These are phyloP conservation scores for Blastomyces silverae DNA, from an alignment of 2,329 filamentous ascomycete genomes.

Conservation along the genomic window DNA sequence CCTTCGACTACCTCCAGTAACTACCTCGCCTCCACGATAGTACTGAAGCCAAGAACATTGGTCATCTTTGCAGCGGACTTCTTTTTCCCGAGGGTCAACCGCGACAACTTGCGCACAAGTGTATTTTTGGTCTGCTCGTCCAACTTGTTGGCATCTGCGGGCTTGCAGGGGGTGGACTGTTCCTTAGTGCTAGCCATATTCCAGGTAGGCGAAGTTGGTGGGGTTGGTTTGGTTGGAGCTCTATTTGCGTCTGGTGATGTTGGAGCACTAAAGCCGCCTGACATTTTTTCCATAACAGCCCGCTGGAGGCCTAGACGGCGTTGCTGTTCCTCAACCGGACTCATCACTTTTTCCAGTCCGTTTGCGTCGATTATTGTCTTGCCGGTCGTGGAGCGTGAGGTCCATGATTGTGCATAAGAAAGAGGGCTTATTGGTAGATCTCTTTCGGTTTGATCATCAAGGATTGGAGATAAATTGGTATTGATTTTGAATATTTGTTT, in stretches of 20 bases:
- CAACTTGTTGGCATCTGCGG: background rate
- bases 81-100: background rate
- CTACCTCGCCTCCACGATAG: slow-evolving; percentile 1
- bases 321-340: background rate
- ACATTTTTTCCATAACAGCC: slow-evolving; percentile 9
- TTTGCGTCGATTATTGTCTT: slow-evolving; percentile 7
- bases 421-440: background rate
- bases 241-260: background rate
- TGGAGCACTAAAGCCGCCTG: background rate
- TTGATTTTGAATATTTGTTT: background rate
- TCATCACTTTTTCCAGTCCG: slow-evolving; percentile 7
- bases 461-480: background rate
- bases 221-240: background rate
- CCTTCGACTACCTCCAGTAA: background rate
- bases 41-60: background rate
- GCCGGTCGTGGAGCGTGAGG: background rate
- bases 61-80: background rate
- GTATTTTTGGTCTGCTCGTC: slow-evolving; percentile 1
- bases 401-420: background rate
- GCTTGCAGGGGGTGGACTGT: background rate
- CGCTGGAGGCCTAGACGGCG: slow-evolving; percentile 8
- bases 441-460: background rate
- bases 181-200: background rate
- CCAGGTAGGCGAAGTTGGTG: background rate
- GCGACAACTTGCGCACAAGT: slow-evolving; percentile 1